Evolutionary conservation across 768 basidiomycete species (phyloP).

Genomic region (Mycena rosella): DNA sequence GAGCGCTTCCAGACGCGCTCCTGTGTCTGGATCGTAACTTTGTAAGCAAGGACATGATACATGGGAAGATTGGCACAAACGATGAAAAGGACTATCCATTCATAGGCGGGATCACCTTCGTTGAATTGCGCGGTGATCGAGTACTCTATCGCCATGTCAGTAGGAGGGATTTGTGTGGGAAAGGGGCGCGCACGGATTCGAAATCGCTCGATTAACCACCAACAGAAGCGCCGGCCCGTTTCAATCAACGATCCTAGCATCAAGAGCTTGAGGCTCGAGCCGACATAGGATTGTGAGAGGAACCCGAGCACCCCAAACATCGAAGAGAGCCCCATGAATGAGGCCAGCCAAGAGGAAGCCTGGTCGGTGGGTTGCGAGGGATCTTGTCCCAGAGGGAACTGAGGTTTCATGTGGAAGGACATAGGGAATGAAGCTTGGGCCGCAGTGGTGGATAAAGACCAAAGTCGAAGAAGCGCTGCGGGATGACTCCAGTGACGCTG

Average conservation of each 20-base stretch:
- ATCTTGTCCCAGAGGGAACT: too few species aligned
- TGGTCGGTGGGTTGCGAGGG: too few species aligned
- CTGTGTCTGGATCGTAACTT: slow-evolving; percentile 53
- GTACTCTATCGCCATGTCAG: slow-evolving; percentile 47
- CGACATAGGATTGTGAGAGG: slow-evolving; percentile 16
- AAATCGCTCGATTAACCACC: slow-evolving; percentile 46
- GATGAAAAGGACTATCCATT: slow-evolving; percentile 61
- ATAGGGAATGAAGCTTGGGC: too few species aligned
- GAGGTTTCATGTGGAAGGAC: too few species aligned
- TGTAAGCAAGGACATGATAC: too few species aligned
- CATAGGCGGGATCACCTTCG: slow-evolving; percentile 56
- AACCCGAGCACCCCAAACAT: slow-evolving; percentile 22
- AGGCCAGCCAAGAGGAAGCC: slow-evolving; percentile 10
- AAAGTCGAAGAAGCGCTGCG: too few species aligned
- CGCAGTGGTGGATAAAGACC: too few species aligned
- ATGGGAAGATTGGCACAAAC: slow-evolving; percentile 34
- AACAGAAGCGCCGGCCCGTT: slow-evolving; percentile 22
- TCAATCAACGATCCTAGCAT: slow-evolving; percentile 21
- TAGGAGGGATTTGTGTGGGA: too few species aligned
- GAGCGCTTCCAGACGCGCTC: slow-evolving; percentile 58
- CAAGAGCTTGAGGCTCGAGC: slow-evolving; percentile 25
- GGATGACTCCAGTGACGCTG: too few species aligned
- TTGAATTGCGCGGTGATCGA: slow-evolving; percentile 26
- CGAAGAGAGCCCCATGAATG: slow-evolving; percentile 24
- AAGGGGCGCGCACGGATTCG: too few species aligned